These are phyloP conservation scores for Colletotrichum chrysophilum DNA, from an alignment of 2,329 filamentous ascomycete genomes.

Conservation along the genomic window DNA sequence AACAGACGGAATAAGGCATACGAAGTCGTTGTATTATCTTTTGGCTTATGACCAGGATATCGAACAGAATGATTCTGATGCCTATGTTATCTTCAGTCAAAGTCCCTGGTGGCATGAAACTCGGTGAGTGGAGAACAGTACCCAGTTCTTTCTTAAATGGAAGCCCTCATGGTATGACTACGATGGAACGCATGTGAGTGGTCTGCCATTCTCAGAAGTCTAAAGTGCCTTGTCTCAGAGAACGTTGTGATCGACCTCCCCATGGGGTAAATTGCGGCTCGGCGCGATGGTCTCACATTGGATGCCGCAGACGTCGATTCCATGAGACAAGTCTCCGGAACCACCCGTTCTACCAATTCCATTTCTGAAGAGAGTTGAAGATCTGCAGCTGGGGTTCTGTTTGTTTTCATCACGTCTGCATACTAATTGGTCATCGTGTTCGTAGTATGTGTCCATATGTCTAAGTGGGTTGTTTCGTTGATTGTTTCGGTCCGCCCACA, in stretches of 20 bases:
- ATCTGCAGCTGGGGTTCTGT: not conserved
- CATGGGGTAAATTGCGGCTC: not conserved
- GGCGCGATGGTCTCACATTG: not conserved
- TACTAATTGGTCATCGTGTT: too few species aligned
- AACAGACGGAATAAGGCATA: not conserved
- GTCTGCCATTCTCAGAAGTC: too few species aligned
- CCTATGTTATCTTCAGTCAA: not conserved
- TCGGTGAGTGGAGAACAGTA: not conserved
- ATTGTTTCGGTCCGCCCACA: too few species aligned
- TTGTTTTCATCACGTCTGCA: too few species aligned
- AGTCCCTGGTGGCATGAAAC: not conserved
- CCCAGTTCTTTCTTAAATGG: not conserved
- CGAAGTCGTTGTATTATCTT: not conserved
- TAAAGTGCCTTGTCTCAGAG: not conserved
- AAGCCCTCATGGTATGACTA: not conserved
- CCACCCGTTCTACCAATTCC: not conserved
- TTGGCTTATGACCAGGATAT: not conserved
- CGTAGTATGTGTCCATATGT: too few species aligned
- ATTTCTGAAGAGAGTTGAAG: not conserved
- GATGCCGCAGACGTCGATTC: not conserved
- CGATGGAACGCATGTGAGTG: not conserved
- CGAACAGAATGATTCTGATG: not conserved
- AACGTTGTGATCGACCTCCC: not conserved
- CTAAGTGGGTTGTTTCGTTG: too few species aligned
- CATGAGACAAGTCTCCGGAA: not conserved